phyloP scores from a whole-genome alignment of 192 early-diverging fungal genomes.

The Thamnidium elegans region DNA sequence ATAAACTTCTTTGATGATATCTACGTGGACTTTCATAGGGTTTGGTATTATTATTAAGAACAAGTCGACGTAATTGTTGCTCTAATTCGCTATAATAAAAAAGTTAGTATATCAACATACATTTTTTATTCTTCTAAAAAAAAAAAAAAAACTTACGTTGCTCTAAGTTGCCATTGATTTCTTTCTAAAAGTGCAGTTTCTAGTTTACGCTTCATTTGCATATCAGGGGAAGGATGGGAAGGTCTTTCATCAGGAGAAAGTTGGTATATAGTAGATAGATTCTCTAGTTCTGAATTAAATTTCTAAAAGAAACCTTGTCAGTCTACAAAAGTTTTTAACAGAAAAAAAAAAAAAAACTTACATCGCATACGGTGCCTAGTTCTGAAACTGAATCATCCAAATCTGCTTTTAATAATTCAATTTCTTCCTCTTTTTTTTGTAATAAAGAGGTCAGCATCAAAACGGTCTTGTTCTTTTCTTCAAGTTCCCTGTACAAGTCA shows the following conservation, averaged over 20 bases:
- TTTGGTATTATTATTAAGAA: background rate
- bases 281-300: conserved; percentile 11
- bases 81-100: conserved; percentile 5
- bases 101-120: background rate
- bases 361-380: conserved; percentile 11
- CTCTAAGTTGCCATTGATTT: conserved; percentile 17
- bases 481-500: background rate
- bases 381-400: conserved; percentile 9
- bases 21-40: too few species aligned
- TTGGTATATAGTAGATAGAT: conserved; percentile 1
- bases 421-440: conserved; percentile 11
- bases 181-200: conserved; percentile 16
- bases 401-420: conserved; percentile 5
- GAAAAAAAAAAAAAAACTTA: background rate
- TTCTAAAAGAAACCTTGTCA: background rate
- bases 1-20: too few species aligned
- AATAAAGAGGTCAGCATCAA: conserved; percentile 10
- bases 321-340: too few species aligned
- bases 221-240: conserved; percentile 19
- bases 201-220: conserved; percentile 19
- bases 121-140: background rate
- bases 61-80: conserved; percentile 1
- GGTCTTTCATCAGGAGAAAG: background rate
- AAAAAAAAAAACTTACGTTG: conserved; percentile 2
- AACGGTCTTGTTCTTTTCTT: conserved; percentile 1